Percentiles rank a stretch among this genome's conserved stretches.
phyloP scores from a whole-genome alignment of 768 basidiomycete species.

The Naganishia vishniacii region DNA sequence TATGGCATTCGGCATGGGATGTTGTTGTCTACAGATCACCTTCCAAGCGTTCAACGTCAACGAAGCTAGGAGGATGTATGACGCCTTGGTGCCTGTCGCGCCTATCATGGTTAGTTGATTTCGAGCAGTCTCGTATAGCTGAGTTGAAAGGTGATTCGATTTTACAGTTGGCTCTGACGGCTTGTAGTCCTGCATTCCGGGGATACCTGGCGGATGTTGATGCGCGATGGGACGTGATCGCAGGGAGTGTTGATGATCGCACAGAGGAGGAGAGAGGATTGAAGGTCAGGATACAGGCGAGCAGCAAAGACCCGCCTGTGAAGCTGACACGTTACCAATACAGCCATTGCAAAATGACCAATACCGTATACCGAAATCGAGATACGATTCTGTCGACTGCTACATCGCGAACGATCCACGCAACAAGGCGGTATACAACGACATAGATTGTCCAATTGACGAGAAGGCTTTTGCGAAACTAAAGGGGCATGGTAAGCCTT shows the following conservation, averaged over 20 bases:
- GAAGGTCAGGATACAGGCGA: constrained; percentile 54
- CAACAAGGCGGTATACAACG: constrained; percentile 91
- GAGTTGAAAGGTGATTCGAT: too few species aligned
- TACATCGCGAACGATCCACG: constrained; percentile 82
- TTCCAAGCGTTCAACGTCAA: constrained; percentile 93
- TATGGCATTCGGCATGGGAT: constrained; percentile 99
- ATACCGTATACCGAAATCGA: constrained; percentile 85
- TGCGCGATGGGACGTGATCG: constrained; percentile 97
- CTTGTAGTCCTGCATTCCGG: constrained; percentile 89
- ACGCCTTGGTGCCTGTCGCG: constrained; percentile 88
- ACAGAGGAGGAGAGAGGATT: constrained; percentile 89
- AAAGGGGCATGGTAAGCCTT: constrained; percentile 63
- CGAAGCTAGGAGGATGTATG: constrained; percentile 88
- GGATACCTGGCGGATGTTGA: constrained; percentile 95
- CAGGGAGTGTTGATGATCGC: constrained; percentile 95
- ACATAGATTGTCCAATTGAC: constrained; percentile 74
- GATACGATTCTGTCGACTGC: constrained; percentile 91
- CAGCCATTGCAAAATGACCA: constrained; percentile 72
- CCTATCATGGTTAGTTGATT: constrained; percentile 63
- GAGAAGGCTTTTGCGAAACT: constrained; percentile 67
- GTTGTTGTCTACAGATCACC: constrained; percentile 92
- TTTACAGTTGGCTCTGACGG: constrained; percentile 68
- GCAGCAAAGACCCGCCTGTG: too few species aligned
- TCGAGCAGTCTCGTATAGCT: constrained; percentile 48
- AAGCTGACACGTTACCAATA: background rate